Evolutionary conservation across 73 alveolate species (phyloP).

Genomic region (Uronychia setigera): DNA sequence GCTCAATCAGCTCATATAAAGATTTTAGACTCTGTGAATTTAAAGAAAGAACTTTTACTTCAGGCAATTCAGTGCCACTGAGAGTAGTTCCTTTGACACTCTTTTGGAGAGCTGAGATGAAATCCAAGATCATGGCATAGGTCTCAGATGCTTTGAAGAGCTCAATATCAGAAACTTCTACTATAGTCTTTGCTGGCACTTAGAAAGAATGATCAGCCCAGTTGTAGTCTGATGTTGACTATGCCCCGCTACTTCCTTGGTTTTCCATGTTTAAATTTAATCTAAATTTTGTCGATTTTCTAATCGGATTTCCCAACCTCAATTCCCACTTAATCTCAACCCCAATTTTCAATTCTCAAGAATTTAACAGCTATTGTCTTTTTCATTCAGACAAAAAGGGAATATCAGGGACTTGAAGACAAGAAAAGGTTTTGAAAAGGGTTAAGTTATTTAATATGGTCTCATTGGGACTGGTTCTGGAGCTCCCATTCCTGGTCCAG

Average conservation of each 20-base stretch:
- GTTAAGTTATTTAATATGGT: not conserved
- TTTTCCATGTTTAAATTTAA: not conserved
- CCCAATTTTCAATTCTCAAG: no score
- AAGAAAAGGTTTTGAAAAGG: not conserved
- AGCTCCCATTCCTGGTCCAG: constrained; percentile 5
- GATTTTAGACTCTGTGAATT: constrained; percentile 25
- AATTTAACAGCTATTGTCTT: no score
- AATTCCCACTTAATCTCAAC: no score
- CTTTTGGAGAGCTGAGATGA: constrained; percentile 17
- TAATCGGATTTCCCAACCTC: no score
- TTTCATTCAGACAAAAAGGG: no score
- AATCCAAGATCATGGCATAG: constrained; percentile 10
- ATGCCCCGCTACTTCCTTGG: not conserved
- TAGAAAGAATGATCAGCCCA: not conserved
- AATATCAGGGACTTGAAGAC: not conserved
- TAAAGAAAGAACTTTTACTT: not conserved
- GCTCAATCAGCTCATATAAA: constrained; percentile 57
- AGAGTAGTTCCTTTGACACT: constrained; percentile 15
- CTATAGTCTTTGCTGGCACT: not conserved
- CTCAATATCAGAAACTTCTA: not conserved
- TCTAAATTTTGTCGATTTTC: not conserved
- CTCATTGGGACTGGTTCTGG: not conserved
- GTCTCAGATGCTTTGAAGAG: not conserved
- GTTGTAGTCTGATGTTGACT: not conserved
- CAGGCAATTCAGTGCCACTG: constrained; percentile 31